Conservation (phyloP, 768 basidiomycete species). For the Paxillus ammoniavirescens region DNA sequence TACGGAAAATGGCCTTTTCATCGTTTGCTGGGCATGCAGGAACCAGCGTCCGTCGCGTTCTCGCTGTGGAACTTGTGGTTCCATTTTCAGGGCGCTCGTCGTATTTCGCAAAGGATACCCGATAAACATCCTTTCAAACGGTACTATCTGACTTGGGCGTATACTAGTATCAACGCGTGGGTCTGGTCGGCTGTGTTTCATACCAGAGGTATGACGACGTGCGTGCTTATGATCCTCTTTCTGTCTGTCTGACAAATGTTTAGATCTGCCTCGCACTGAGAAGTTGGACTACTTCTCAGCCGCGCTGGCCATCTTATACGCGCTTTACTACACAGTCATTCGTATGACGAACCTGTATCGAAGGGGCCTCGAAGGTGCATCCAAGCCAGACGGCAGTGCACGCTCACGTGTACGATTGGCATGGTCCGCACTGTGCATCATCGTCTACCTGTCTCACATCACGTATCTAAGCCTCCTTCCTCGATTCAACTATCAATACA, state of each 20-base stretch:
- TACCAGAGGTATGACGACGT: slow-evolving; percentile 67
- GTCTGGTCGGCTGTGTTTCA: slow-evolving; percentile 91
- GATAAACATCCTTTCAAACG: slow-evolving; percentile 62
- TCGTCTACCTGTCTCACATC: slow-evolving; percentile 67
- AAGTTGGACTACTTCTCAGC: slow-evolving; percentile 96
- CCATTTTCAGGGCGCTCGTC: slow-evolving; percentile 60
- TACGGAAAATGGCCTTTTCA: slow-evolving; percentile 98
- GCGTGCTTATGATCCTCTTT: background rate
- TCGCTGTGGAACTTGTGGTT: slow-evolving; percentile 82
- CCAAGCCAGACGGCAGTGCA: slow-evolving; percentile 24
- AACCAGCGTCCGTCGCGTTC: slow-evolving; percentile 90
- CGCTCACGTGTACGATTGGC: slow-evolving; percentile 16
- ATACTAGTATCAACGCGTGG: slow-evolving; percentile 87
- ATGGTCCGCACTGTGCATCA: slow-evolving; percentile 54
- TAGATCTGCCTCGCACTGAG: slow-evolving; percentile 83
- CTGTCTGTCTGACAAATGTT: slow-evolving; percentile 6
- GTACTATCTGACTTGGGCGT: slow-evolving; percentile 66
- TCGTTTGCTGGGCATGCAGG: slow-evolving; percentile 85
- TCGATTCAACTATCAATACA: slow-evolving; percentile 92
- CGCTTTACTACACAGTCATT: slow-evolving; percentile 74
- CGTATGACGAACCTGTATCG: slow-evolving; percentile 78
- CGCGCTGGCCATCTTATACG: slow-evolving; percentile 76
- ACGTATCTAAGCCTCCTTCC: slow-evolving; percentile 74
- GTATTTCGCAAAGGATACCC: slow-evolving; percentile 48
- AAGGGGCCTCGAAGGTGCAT: slow-evolving; percentile 20